Evolutionary conservation across 371 early-diverging fungal genomes (phyloP).

Genomic region (Apophysomyces elegans): DNA sequence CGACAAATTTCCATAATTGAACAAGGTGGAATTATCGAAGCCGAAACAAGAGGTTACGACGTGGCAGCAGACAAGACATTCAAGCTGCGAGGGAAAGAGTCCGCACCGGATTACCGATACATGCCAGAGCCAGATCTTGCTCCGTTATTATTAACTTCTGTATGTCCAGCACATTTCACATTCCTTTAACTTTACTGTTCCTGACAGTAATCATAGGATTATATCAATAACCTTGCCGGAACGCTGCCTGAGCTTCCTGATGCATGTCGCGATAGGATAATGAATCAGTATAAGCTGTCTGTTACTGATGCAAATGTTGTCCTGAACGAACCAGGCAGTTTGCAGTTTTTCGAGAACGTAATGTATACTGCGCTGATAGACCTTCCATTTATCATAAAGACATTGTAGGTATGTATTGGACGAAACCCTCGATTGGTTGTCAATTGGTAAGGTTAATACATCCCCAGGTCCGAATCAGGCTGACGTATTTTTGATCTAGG

Average conservation of each 20-base stretch:
- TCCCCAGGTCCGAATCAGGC: conserved; percentile 20
- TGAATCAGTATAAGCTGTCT: conserved; percentile 61
- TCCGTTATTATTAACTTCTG: conserved; percentile 49
- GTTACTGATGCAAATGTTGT: conserved; percentile 63
- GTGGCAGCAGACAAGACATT: conserved; percentile 65
- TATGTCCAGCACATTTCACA: conserved; percentile 33
- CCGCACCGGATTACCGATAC: conserved; percentile 86
- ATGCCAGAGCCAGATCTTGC: conserved; percentile 95
- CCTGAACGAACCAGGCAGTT: conserved; percentile 73
- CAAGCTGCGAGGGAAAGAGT: conserved; percentile 79
- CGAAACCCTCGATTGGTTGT: conserved; percentile 47
- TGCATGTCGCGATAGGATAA: conserved; percentile 60
- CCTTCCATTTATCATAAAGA: not conserved
- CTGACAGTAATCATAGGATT: conserved; percentile 32
- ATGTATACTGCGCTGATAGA: not conserved
- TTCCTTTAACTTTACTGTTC: not conserved
- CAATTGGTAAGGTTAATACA: conserved; percentile 45
- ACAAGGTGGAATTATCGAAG: conserved; percentile 51
- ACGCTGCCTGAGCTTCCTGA: conserved; percentile 80
- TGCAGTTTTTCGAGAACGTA: conserved; percentile 75
- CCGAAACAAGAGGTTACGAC: conserved; percentile 87
- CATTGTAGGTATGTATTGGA: conserved; percentile 37
- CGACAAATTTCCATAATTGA: conserved; percentile 73
- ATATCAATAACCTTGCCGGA: conserved; percentile 47
- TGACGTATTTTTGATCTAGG: conserved; percentile 50